phyloP scores from a whole-genome alignment of 441 rosid genomes.

The Populus hybrid region DNA sequence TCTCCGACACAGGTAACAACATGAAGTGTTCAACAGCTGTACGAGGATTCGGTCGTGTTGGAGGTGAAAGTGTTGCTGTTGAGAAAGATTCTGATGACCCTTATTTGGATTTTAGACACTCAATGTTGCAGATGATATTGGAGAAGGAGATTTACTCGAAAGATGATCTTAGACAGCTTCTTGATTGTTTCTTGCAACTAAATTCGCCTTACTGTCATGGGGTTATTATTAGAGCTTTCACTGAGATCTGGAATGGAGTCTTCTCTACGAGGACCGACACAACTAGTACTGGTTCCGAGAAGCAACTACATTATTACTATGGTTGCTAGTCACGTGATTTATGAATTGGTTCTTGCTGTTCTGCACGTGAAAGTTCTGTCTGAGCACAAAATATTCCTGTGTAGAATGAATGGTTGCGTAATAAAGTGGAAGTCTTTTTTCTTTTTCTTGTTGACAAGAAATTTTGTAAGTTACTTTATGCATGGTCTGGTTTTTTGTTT shows the following conservation, averaged over 20 bases:
- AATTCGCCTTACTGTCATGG: slow-evolving; percentile 68
- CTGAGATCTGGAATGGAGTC: slow-evolving; percentile 61
- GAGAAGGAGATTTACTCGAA: slow-evolving; percentile 54
- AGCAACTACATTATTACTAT: slow-evolving; percentile 22
- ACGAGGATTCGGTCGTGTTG: slow-evolving; percentile 50
- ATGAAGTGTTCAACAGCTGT: slow-evolving; percentile 17
- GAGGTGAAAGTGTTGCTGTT: slow-evolving; percentile 55
- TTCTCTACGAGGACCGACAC: slow-evolving; percentile 36
- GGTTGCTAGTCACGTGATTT: slow-evolving; percentile 35
- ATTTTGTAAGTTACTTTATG: not conserved
- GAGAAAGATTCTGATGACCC: slow-evolving; percentile 70
- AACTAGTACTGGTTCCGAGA: slow-evolving; percentile 1
- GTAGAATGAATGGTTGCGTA: not conserved
- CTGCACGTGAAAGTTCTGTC: slow-evolving; percentile 12
- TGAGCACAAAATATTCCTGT: not conserved
- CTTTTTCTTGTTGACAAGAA: not conserved
- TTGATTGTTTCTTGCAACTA: slow-evolving; percentile 59
- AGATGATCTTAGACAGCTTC: slow-evolving; percentile 61
- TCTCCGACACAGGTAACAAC: not conserved
- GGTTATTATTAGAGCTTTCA: slow-evolving; percentile 58
- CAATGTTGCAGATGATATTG: slow-evolving; percentile 68
- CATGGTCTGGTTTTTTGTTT: not conserved
- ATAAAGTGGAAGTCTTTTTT: not conserved
- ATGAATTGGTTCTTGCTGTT: not conserved
- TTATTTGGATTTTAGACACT: slow-evolving; percentile 55